phyloP scores from a whole-genome alignment of 2,329 filamentous ascomycete species.

The Xylariaceae sp. region DNA sequence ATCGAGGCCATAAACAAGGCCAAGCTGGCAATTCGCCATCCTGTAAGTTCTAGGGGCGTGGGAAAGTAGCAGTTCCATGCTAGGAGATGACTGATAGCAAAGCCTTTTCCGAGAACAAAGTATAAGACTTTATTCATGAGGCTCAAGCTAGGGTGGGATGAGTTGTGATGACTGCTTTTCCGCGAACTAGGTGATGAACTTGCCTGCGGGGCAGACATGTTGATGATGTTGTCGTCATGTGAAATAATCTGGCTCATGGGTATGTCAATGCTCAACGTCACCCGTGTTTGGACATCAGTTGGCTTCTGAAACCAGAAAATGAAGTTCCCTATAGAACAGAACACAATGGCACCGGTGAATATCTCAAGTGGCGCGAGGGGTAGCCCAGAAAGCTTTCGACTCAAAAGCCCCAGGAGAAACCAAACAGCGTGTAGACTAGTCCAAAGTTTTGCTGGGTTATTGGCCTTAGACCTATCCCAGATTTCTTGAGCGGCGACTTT shows the following conservation, averaged over 20 bases:
- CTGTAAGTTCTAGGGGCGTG: neutral
- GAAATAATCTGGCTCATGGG: neutral
- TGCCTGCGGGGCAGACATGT: neutral
- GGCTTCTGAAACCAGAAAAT: neutral
- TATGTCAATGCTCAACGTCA: neutral
- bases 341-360: neutral
- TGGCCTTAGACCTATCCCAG: conserved; percentile 4
- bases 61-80: conserved; percentile 1
- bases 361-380: neutral
- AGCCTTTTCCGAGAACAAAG: conserved; percentile 1
- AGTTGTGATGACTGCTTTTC: neutral
- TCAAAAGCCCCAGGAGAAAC: neutral
- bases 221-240: neutral
- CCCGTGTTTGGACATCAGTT: neutral
- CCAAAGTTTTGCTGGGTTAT: neutral
- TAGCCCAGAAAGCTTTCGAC: neutral
- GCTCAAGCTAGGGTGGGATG: neutral
- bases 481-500: neutral
- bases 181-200: neutral
- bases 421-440: neutral
- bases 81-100: neutral
- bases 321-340: neutral
- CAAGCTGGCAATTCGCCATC: conserved; percentile 1
- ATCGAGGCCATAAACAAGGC: neutral
- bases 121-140: neutral